Base-by-base conservation (phyloP, 2,329 filamentous ascomycete genomes). In the Claviceps fusiformis region DNA sequence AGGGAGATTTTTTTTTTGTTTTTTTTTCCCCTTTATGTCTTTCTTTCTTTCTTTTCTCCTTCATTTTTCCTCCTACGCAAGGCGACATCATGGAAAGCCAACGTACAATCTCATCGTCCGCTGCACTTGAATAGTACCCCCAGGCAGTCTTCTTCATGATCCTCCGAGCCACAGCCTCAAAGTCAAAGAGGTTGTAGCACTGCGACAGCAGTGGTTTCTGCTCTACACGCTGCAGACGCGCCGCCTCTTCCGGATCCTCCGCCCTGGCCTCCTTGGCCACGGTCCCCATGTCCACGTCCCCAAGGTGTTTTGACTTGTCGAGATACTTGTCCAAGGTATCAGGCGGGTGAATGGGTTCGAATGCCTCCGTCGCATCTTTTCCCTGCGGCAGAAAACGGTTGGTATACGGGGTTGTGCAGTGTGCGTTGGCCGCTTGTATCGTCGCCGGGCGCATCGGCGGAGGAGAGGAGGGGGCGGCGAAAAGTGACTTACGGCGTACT, bases 121-220 rank as follows among this genome's bases (percentile, higher is more conserved):
- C 89, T 55, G 89, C 92, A 65, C 87, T 93, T 0, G 89, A 95
- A 71, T 98, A 98, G 74, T 98, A 98, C 31, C 87, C 93, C 93
- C 93, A 98, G 0, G 92, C 92, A 1, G 85, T 86, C 75, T 87
- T 95, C 80, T 95, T 96, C 92, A 97, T 96, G 55, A 95, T 82
- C 44, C 82, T 77, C 63, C 86, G 83, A 5, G 93, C 93, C 41
- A 97, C 92, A 3, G 89, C 83, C 76, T 98, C 93, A 68, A 98
- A 98, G 72, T 98, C 93, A 73, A 93, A 81, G 58, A 96, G 73
- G 68, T 96, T 96, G 71, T 91, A 95, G 75, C 90, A 95, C 68
- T 95, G 87, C 61, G 87, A 85, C 57, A 96, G 74, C 50, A 83
- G 75, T 0, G 91, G 91, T 82, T 90, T 95, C 57, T 78, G 74